Conservation (phyloP, 1,139 yeast genomes). For the Pichia sp. region DNA sequence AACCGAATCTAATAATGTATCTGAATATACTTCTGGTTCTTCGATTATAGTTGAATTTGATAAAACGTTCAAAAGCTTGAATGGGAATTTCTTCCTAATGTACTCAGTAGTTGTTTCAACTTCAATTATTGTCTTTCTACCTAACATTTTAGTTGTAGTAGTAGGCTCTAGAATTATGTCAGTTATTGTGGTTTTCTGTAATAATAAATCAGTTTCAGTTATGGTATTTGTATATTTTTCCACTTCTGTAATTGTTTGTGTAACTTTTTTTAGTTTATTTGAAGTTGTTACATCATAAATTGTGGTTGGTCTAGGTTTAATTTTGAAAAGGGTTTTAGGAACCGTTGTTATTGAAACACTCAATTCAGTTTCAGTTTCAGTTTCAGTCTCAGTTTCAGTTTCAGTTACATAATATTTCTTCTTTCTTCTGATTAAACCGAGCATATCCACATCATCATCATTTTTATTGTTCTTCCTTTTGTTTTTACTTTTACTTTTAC, state of each 20-base stretch:
- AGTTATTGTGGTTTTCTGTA: not conserved
- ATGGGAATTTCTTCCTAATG: not conserved
- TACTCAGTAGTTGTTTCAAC: not conserved
- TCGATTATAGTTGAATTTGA: not conserved
- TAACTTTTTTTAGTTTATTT: not conserved
- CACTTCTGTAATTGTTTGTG: not conserved
- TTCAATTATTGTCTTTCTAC: not conserved
- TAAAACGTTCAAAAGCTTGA: not conserved
- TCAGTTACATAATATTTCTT: constrained; percentile 9
- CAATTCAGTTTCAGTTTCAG: constrained; percentile 5
- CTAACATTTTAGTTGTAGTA: not conserved
- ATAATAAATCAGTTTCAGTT: not conserved
- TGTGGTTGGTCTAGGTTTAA: not conserved
- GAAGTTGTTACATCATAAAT: not conserved
- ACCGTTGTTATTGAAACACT: not conserved
- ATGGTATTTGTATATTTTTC: not conserved
- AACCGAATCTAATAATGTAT: not conserved
- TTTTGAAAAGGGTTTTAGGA: not conserved
- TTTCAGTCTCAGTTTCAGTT: constrained; percentile 14
- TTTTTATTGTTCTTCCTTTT: not conserved
- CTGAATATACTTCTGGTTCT: not conserved
- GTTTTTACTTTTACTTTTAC: not conserved
- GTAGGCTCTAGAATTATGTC: not conserved
- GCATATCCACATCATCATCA: not conserved
- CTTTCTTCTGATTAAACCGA: not conserved